Evolutionary conservation across 2,329 filamentous ascomycete genomes (phyloP), one percentile per base, ranked within the genome.

Genomic region (Pseudocercospora cruenta): DNA sequence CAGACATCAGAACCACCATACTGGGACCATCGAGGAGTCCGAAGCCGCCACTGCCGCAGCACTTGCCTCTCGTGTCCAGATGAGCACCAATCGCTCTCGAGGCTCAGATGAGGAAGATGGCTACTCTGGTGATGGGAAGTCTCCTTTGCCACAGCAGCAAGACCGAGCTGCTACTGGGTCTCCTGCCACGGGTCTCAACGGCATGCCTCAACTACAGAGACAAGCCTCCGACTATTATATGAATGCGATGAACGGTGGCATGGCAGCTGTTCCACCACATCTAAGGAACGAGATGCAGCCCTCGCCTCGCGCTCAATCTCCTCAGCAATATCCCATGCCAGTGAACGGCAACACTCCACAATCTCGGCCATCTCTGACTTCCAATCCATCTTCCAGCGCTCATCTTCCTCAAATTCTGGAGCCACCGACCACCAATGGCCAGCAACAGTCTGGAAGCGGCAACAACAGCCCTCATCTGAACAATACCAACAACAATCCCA

Each of bases 1-100:
- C 1, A 89, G 95, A 59, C 95, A 99, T 78, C 93, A 97, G 80
- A 97, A 96, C 73, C 92, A 96, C 74, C 95, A 98, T 79, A 96
- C 91, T 21, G 95, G 94, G 49, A 97, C 94, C 0, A 91, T 97
- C 16, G 94, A 97, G 78, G 94, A 98, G 79, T 93, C 94, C 8
- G 93, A 93, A 1, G 92, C 89, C 2, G 92, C 93, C 4, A 97
- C 93, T 0, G 93, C 92, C 36, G 93, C 93, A 49, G 94, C 92
- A 60, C 84, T 97, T 71, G 92, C 93, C 10, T 82, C 82, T 49
- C 81, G 83, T 66, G 81, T 81, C 7, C 75, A 74, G 9, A 74
- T 79, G 73, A 78, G 80, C 51, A 78, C 75, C 70, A 76, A 81
- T 28, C 81, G 84, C 59, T 81, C 87, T 67, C 79, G 86, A 68